A percentile compares a stretch with the other conserved stretches of the same genome.
Conservation (phyloP, 192 early-diverging fungal species). For the Endogone sp. region DNA sequence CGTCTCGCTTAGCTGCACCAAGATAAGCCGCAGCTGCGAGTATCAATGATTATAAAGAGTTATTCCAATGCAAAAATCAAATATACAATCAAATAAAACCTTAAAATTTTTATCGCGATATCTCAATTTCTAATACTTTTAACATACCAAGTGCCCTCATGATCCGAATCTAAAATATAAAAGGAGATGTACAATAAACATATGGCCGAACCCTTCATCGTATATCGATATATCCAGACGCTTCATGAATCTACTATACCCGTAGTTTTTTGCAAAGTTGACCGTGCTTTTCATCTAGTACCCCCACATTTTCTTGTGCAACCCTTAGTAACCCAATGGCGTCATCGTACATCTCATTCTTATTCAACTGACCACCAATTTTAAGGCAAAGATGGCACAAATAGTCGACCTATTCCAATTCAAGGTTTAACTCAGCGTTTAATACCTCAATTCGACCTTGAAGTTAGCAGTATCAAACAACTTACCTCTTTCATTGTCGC, state of each 20-base stretch:
- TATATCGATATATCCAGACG: neutral
- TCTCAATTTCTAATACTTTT: no score
- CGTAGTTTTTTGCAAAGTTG: neutral
- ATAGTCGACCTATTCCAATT: neutral
- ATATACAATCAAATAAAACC: no score
- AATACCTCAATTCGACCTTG: no score
- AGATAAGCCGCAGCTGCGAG: neutral
- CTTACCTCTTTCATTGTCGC: neutral
- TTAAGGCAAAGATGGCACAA: neutral
- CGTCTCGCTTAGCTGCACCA: neutral
- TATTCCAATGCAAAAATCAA: no score
- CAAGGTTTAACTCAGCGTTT: no score
- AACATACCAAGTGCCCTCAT: neutral
- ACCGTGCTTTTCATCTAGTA: neutral
- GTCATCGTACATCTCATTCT: neutral
- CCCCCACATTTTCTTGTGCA: neutral
- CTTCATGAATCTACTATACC: neutral
- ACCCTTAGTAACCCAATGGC: neutral
- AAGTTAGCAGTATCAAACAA: no score
- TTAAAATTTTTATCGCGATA: no score
- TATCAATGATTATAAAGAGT: neutral
- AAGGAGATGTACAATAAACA: no score
- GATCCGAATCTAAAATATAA: neutral
- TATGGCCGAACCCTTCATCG: no score
- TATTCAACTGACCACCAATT: neutral